These are phyloP conservation scores for Leccinellum rugosiceps DNA, from an alignment of 768 basidiomycete genomes.

Conservation along the genomic window DNA sequence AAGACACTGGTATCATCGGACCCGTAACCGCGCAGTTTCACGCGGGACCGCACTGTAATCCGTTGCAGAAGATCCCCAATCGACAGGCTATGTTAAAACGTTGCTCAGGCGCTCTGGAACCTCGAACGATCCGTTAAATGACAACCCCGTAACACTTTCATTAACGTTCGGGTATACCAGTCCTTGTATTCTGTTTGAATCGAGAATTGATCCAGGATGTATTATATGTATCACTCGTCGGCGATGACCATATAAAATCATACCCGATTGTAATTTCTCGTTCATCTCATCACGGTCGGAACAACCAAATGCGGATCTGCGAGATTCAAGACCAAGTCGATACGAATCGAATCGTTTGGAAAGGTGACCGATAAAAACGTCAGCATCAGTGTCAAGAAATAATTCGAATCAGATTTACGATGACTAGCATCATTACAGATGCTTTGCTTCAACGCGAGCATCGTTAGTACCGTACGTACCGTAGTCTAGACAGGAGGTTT, in stretches of 20 bases:
- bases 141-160: background rate
- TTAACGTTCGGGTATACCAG: background rate
- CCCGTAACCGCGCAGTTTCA: background rate
- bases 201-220: background rate
- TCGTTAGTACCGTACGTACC: too few relatives aligned
- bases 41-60: background rate
- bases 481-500: too few relatives aligned
- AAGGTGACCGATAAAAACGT: background rate
- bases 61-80: background rate
- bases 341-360: background rate
- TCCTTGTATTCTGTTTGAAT: background rate
- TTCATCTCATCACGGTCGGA: background rate
- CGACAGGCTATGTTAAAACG: background rate
- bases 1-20: background rate
- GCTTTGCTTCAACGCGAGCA: background rate
- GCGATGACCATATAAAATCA: background rate
- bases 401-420: slow-evolving; percentile 1
- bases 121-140: background rate
- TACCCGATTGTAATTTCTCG: background rate
- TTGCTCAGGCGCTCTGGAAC: background rate
- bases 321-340: background rate
- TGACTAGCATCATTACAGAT: background rate
- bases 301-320: background rate
- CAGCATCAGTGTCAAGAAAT: background rate
- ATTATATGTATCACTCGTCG: background rate